These are phyloP conservation scores for Colletotrichum karsti DNA, from an alignment of 2,329 filamentous ascomycete genomes.

Conservation along the genomic window DNA sequence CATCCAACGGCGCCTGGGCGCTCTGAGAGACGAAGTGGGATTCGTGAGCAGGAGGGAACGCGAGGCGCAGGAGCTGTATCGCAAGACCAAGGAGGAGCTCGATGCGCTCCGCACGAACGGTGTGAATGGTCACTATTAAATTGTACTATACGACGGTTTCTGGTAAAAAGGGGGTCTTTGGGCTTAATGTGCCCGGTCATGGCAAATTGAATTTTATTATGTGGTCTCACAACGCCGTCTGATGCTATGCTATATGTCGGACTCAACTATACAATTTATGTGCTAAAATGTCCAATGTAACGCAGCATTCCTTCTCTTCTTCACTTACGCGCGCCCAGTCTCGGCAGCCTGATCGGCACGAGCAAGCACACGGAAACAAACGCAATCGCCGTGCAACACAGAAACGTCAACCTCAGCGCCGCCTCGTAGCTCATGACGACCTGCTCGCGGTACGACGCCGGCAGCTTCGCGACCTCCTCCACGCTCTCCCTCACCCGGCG, in stretches of 20 bases:
- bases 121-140: conserved; percentile 31
- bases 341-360: conserved; percentile 61
- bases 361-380: conserved; percentile 57
- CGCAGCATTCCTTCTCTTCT: not conserved
- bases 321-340: conserved; percentile 54
- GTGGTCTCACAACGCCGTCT: not conserved
- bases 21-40: conserved; percentile 82
- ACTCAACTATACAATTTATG: not conserved
- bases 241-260: not conserved
- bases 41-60: conserved; percentile 84
- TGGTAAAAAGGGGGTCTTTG: not conserved
- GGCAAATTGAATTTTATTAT: conserved; percentile 20
- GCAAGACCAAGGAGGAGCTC: conserved; percentile 80
- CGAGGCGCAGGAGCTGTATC: conserved; percentile 89
- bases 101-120: conserved; percentile 59
- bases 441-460: conserved; percentile 57
- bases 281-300: not conserved
- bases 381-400: conserved; percentile 54
- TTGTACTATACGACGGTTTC: not conserved
- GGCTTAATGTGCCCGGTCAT: not conserved
- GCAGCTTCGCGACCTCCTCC: conserved; percentile 57
- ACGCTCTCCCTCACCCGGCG: conserved; percentile 61
- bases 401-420: conserved; percentile 57
- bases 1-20: conserved; percentile 75
- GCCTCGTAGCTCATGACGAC: conserved; percentile 64